Base-by-base conservation (phyloP, 2,329 filamentous ascomycete species). In the Apiospora kogelbergensis region DNA sequence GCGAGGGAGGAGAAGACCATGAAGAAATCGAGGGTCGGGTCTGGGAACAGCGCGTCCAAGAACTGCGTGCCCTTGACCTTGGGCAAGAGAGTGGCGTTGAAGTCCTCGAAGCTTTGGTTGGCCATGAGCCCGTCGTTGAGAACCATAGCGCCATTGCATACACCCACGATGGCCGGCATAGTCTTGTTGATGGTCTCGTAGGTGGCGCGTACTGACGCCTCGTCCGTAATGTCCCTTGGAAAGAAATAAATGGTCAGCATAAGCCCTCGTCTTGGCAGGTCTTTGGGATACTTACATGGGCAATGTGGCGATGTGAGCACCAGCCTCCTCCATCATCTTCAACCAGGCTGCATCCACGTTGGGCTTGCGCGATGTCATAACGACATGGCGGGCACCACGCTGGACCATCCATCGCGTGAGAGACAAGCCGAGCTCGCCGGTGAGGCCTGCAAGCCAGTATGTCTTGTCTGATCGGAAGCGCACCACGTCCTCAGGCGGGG, bases 111-210 rank as follows among this genome's bases (percentile, higher is more conserved):
- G 24, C 17, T 70, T 84, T 85, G 1, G 81, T 82, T 22, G 72
- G 40, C 5, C 26, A 40, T 68, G 0, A 48, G 30, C 30, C 45
- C 44, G 65, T 82, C 79, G 13, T 71, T 30, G 0, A 82, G 73
- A 2, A 83, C 77, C 78, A 81, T 79, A 20, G 82, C 81, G 1
- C 77, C 81, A 30, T 82, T 74, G 1, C 73, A 72, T 7, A 82
- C 76, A 24, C 82, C 82, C 0, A 71, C 77, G 33, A 84, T 78
- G 1, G 76, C 73, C 0, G 78, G 78, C 40, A 74, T 67, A 7
- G 65, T 72, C 15, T 48, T 9, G 33, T 26, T 33, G n/a, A 78
- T 76, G 2, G 63, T 68, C 17, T 66, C 41, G 60, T 70, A 22
- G 1, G 70, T 60, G 11, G 40, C 66, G 9, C 71, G 44, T 13